Percentiles rank a stretch among this genome's conserved stretches.
Conservation (phyloP, 805 yeast genomes). For the Candida arabinofermentans region DNA sequence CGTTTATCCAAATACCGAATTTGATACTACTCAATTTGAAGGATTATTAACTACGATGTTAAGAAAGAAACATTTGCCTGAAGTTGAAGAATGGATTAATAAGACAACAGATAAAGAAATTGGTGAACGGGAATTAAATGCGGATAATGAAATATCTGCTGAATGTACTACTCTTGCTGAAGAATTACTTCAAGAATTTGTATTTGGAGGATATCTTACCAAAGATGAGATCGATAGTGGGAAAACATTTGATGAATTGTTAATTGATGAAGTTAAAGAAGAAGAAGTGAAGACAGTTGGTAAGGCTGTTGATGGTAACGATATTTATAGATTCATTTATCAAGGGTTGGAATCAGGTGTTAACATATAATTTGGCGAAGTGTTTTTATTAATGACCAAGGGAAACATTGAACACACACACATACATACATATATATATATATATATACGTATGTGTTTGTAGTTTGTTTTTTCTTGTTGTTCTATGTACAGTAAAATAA, state of each 20-base stretch:
- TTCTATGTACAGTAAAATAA: background rate
- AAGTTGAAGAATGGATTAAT: slow-evolving; percentile 81
- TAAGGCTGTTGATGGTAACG: slow-evolving; percentile 32
- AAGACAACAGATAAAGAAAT: slow-evolving; percentile 14
- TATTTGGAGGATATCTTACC: slow-evolving; percentile 59
- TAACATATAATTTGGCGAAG: too few species aligned
- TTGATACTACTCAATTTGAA: slow-evolving; percentile 83
- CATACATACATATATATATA: background rate
- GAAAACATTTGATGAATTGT: slow-evolving; percentile 13
- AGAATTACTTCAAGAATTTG: slow-evolving; percentile 49
- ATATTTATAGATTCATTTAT: slow-evolving; percentile 40
- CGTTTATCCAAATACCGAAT: slow-evolving; percentile 77
- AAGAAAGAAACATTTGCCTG: slow-evolving; percentile 86
- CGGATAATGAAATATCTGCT: slow-evolving; percentile 63
- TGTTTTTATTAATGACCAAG: too few species aligned
- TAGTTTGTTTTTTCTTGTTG: too few species aligned
- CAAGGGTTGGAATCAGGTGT: slow-evolving; percentile 36
- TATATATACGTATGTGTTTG: too few species aligned
- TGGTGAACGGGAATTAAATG: slow-evolving; percentile 19
- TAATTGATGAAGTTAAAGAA: slow-evolving; percentile 30
- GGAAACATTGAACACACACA: too few species aligned
- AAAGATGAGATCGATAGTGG: slow-evolving; percentile 42
- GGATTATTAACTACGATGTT: slow-evolving; percentile 78
- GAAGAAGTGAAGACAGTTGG: background rate
- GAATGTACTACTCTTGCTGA: slow-evolving; percentile 62